These are phyloP conservation scores for Magnusiomyces tetraspermus DNA, from an alignment of 1,139 yeast genomes.

Conservation along the genomic window DNA sequence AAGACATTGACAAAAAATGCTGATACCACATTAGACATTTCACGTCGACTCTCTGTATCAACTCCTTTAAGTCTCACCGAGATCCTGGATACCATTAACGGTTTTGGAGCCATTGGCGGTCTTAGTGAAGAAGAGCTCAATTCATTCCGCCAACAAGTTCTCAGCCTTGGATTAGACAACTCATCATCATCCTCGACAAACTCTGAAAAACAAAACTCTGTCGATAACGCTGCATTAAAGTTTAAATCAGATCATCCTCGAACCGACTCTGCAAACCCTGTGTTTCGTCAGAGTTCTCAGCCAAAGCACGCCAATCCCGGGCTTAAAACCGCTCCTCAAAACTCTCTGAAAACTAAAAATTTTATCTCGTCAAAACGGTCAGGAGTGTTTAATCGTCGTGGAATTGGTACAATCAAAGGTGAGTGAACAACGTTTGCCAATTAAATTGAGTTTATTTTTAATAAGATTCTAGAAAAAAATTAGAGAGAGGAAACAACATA, in stretches of 20 bases:
- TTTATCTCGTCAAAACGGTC: not conserved
- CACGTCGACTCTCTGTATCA: not conserved
- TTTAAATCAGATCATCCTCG: too few relatives aligned
- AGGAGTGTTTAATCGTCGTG: not conserved
- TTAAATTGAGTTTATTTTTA: too few relatives aligned
- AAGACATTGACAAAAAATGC: not conserved
- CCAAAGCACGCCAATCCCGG: too few relatives aligned
- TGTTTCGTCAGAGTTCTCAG: too few relatives aligned
- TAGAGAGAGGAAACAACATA: too few relatives aligned
- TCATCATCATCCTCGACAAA: not conserved
- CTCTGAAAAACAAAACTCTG: not conserved
- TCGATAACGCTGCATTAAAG: too few relatives aligned
- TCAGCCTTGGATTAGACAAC: not conserved
- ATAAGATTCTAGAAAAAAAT: too few relatives aligned
- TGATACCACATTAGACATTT: not conserved
- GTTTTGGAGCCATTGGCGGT: not conserved
- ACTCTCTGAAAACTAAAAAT: not conserved
- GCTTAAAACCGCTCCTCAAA: too few relatives aligned
- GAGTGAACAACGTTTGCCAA: too few relatives aligned
- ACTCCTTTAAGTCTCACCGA: not conserved
- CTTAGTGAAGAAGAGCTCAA: not conserved
- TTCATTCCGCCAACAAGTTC: not conserved
- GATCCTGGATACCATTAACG: not conserved
- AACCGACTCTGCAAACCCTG: too few relatives aligned
- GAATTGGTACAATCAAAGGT: not conserved